Evolutionary conservation across 345 rosid genomes (phyloP).

Genomic region (Raphanus sativus): DNA sequence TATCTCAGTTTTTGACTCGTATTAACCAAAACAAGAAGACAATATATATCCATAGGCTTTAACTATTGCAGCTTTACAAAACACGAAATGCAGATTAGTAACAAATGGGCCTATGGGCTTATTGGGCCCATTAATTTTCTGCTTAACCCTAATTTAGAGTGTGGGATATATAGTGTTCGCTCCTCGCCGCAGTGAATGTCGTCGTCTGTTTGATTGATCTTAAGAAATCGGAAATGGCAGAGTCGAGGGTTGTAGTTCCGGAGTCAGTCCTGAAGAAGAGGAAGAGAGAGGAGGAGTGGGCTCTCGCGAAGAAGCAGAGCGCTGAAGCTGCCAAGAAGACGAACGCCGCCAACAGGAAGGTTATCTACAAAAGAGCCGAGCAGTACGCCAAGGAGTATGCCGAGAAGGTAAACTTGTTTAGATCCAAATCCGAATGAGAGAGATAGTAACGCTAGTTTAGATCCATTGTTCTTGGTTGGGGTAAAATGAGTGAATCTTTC

Average conservation of each 20-base stretch:
- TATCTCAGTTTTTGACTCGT: too few species aligned
- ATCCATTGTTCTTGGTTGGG: too few species aligned
- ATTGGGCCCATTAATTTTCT: background rate
- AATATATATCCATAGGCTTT: too few species aligned
- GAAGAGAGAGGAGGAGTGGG: constrained; percentile 72
- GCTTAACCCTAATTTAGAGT: background rate
- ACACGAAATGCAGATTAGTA: background rate
- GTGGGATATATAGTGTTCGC: background rate
- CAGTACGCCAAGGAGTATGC: constrained; percentile 59
- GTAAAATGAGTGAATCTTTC: background rate
- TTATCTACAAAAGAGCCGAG: constrained; percentile 58
- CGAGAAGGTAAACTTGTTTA: constrained; percentile 43
- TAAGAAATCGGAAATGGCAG: constrained; percentile 25
- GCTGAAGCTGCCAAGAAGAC: constrained; percentile 53
- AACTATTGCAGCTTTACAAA: too few species aligned
- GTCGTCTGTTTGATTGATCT: constrained; percentile 6
- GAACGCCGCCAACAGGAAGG: constrained; percentile 53
- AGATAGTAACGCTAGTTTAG: background rate
- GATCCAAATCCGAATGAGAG: background rate
- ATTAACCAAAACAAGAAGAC: too few species aligned
- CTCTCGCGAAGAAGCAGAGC: constrained; percentile 51
- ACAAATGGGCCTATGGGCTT: background rate
- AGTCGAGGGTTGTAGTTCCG: constrained; percentile 49
- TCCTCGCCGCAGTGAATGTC: background rate
- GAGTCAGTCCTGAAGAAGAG: constrained; percentile 84